Percentiles rank a stretch among this genome's conserved stretches.
Evolutionary conservation across 2,329 filamentous ascomycete genomes (phyloP).

Genomic region (Neofusicoccum sp.): DNA sequence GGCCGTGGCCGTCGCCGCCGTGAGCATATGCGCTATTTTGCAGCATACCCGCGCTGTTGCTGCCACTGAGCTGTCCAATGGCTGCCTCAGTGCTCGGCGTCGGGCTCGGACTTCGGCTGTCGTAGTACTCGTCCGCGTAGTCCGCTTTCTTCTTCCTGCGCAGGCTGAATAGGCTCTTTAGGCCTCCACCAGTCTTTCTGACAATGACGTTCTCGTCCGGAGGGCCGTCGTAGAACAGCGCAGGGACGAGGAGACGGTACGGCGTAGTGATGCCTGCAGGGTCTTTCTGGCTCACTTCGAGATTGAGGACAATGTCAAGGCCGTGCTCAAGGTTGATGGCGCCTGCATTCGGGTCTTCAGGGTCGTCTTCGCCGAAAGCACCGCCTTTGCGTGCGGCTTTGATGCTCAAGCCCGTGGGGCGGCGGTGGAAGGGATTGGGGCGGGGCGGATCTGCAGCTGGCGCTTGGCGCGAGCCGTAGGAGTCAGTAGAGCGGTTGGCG

Average conservation of each 20-base stretch:
- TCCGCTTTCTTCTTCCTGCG: conserved; percentile 1
- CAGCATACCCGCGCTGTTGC: not conserved
- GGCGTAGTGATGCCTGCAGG: conserved; percentile 84
- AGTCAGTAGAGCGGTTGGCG: not conserved
- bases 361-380: conserved; percentile 2
- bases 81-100: not conserved
- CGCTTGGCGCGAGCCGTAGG: conserved; percentile 4
- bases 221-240: conserved; percentile 53
- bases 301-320: conserved; percentile 82
- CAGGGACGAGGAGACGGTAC: conserved; percentile 83
- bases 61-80: not conserved
- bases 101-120: conserved; percentile 1
- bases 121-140: not conserved
- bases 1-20: not conserved
- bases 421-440: conserved; percentile 44
- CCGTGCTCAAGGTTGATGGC: conserved; percentile 75
- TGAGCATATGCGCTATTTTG: not conserved
- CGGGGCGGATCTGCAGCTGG: conserved; percentile 21
- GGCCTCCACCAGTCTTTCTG: not conserved
- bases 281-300: conserved; percentile 83
- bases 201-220: conserved; percentile 26
- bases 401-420: conserved; percentile 42
- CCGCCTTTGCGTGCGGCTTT: conserved; percentile 38
- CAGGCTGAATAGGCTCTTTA: conserved; percentile 7
- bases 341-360: conserved; percentile 23